Evolutionary conservation across 768 basidiomycete genomes (phyloP), one percentile per base, ranked within the genome.

Genomic region (Collybia sp.): DNA sequence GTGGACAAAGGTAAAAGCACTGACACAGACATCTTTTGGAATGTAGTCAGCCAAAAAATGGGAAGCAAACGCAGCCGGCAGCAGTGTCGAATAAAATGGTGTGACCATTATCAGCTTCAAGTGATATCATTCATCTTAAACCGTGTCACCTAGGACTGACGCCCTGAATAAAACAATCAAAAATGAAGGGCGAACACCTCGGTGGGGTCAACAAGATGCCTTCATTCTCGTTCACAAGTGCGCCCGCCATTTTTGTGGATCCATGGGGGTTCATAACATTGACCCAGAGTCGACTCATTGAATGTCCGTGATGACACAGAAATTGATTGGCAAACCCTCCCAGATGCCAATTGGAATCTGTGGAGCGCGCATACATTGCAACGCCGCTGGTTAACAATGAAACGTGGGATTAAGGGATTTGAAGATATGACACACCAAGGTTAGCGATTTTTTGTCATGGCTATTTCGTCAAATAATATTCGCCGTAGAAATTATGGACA

Each of bases 51-150:
- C 50, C 76, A 83, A 41, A 72, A 75, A 39, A 92, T 93, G 90
- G 85, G 82, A 33, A 79, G 81, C 17, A 83, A 63, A 40, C 76
- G 90, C 41, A 82, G 83, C 31, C 73, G 89, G 52, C 86, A 90
- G 55, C 90, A 93, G 60, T 92, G 90, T 68, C 76, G 90, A 40
- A 87, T 86, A 37, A 93, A 93, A 76, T 93, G 90, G 88, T 88
- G 48, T 44, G 64, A 35, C 9, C 20, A 34, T 43, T 12, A 34
- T 30, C 19, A 3, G 3, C 45, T 11, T 42, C 19, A 13, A 12
- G 20, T 33, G 12, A 40, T 12, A n/a, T 48, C 34, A 16, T 42
- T 9, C 48, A 32, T 40, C 35, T 16, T 12, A 39, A n/a, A n/a
- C n/a, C n/a, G n/a, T n/a, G n/a, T n/a, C 16, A 25, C 36, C 1